phyloP scores from a whole-genome alignment of 495 filamentous ascomycete species.

The Trichoderma asperelloides region DNA sequence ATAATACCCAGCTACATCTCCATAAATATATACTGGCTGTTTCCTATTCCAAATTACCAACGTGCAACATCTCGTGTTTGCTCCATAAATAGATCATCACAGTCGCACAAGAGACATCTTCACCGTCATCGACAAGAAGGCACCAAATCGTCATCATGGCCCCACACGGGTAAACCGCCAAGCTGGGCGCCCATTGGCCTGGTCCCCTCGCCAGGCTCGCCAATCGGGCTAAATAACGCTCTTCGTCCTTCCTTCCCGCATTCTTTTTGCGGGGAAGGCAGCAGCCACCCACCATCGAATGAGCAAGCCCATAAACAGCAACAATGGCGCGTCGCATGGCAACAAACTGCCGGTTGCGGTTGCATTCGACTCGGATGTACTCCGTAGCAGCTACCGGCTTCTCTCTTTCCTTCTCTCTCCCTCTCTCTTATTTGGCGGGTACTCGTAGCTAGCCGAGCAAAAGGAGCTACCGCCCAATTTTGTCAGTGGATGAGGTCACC shows the following conservation, averaged over 20 bases:
- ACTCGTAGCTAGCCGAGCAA: background rate
- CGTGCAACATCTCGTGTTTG: no score
- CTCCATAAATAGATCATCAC: background rate
- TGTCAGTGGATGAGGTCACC: background rate
- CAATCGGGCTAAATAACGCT: background rate
- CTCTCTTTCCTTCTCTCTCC: no score
- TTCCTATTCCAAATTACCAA: no score
- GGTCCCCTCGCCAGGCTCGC: background rate
- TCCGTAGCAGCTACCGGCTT: no score
- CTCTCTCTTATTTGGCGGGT: no score
- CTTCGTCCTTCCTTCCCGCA: background rate
- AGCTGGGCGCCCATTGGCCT: background rate
- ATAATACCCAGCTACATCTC: no score
- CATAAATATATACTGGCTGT: no score
- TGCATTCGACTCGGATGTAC: background rate
- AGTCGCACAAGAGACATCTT: background rate
- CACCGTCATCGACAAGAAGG: background rate
- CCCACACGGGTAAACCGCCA: background rate
- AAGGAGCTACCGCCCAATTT: background rate
- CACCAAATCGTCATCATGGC: background rate
- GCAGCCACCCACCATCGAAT: conserved; percentile 5
- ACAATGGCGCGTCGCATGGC: background rate
- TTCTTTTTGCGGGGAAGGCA: conserved; percentile 2
- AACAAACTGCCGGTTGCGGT: background rate
- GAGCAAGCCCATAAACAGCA: conserved; percentile 15